Base-by-base conservation (phyloP, 306 rosid species). In the Vigna radiata region DNA sequence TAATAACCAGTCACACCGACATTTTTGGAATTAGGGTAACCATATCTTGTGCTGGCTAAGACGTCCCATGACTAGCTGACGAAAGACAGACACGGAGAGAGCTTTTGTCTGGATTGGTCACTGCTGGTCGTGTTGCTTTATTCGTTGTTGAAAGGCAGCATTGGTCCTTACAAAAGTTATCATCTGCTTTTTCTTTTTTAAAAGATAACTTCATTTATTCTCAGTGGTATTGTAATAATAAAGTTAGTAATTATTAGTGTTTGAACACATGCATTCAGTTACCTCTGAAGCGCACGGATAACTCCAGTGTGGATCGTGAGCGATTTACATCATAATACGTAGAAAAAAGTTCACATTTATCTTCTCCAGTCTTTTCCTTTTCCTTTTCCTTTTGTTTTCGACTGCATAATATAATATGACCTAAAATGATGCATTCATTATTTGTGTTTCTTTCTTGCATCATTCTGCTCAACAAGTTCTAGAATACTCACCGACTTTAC, bases 51-150 rank as follows among this genome's bases (percentile, higher is more conserved):
- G 21, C 2, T 59, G 65, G 1, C 41, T 59, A 29, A 39, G 41
- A 29, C 65, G 19, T 27, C 39, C 41, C 39, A 14, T 14, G 41
- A 29, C 41, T 25, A 6, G 65, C 17, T 60, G 67, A 31, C 43
- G 41, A 60, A 19, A 60, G 21, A 31, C 43, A 58, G 64, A 60
- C 43, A 60, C 21, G 43, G 67, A 29, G 67, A 60, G 41, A 60
- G 67, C 67, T 60, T 60, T 60, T 60, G 67, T 60, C 67, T 60
- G 67, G 31, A 60, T 31, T 31, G 67, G 67, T 14, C 43, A 14
- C 41, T 60, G 67, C 44, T 29, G 67, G 67, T 60, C 19, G 43
- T 60, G 67, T 60, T 29, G 67, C 67, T 60, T 60, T 60, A 60
- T 60, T 60, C 67, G 67, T 31, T 60, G 67, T 13, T 29, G 44